These are phyloP conservation scores for Zhuliangozyma parablackwelliae DNA, from an alignment of 1,139 yeast species.

Conservation along the genomic window DNA sequence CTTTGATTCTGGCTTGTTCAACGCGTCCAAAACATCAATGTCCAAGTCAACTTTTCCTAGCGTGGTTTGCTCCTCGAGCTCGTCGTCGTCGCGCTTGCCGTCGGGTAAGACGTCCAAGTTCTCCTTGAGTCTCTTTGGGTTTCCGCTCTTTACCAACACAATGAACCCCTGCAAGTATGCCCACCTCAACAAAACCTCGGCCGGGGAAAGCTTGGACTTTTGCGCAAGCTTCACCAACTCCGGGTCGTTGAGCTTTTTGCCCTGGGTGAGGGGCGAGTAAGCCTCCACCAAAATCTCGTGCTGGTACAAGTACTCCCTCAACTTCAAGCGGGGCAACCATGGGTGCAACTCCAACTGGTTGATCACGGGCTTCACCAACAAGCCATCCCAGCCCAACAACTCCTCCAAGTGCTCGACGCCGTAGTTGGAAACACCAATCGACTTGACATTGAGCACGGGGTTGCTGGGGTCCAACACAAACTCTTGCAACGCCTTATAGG, in stretches of 20 bases:
- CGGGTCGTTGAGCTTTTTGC: slow-evolving; percentile 50
- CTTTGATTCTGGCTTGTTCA: slow-evolving; percentile 32
- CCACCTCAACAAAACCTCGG: slow-evolving; percentile 34
- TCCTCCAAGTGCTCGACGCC: slow-evolving; percentile 34
- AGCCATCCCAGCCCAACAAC: slow-evolving; percentile 31
- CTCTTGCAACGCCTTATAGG: slow-evolving; percentile 42
- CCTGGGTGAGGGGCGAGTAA: slow-evolving; percentile 66
- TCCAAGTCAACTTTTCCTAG: slow-evolving; percentile 35
- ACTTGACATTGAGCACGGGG: slow-evolving; percentile 23
- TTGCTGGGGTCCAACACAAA: slow-evolving; percentile 24
- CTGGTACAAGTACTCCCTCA: slow-evolving; percentile 32
- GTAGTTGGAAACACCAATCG: slow-evolving; percentile 44
- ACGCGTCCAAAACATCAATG: slow-evolving; percentile 22
- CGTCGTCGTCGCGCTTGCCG: slow-evolving; percentile 22
- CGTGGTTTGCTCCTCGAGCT: slow-evolving; percentile 18
- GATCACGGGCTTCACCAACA: slow-evolving; percentile 33
- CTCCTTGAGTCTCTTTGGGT: slow-evolving; percentile 39
- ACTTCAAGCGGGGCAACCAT: slow-evolving; percentile 37
- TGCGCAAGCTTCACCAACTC: slow-evolving; percentile 29
- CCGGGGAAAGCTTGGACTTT: slow-evolving; percentile 19
- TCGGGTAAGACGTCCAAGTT: slow-evolving; percentile 33
- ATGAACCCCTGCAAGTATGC: slow-evolving; percentile 53
- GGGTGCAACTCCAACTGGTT: slow-evolving; percentile 47
- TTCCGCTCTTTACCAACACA: slow-evolving; percentile 68
- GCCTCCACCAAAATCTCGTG: slow-evolving; percentile 56